Evolutionary conservation across 805 yeast genomes (phyloP), one percentile per base, ranked within the genome.

Genomic region (Metschnikowia rubicola): DNA sequence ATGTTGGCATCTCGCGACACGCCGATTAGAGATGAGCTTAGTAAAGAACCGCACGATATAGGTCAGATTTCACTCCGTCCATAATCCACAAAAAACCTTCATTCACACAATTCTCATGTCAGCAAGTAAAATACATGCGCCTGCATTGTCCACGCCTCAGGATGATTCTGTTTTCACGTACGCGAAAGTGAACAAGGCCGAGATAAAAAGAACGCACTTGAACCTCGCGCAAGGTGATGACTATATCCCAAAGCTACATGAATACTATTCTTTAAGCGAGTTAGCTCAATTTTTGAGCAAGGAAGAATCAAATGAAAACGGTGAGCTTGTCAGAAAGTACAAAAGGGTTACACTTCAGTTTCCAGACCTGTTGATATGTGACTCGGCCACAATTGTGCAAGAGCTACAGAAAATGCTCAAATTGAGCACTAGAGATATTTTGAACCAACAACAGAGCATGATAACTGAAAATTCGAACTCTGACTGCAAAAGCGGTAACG

Each of bases 291-390:
- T 67, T 41, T 64, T 86, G 38, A 42, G 48, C 13, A 54, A 59
- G 4, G 65, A 70, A 29, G 29, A 29, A 28, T 13, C 37, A 4
- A 28, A 9, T 26, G 61, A 59, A 29, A 58, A 59, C 3, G 59
- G 60, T 4, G 41, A 32, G 1, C 33, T 15, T 10, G 11, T 8
- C 10, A 64, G 60, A 0, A 62, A 58, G 31, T 83, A 67, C 62
- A 66, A 63, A 38, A 71, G 75, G 26, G 77, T 91, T 2, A 90
- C 98, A 0, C 69, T 94, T 30, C 99, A 94, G 66, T 92, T 94
- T 54, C 98, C 98, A 0, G 99, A 95, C 63, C 50, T 68, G 5
- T 67, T 91, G 33, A 79, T 94, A 1, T 74, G 82, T 35, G 97
- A 92, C 62, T 83, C 97, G 1, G 81, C 92, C 1, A 73, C 82